These are phyloP conservation scores for Zymoseptoria passerinii DNA, from an alignment of 2,329 filamentous ascomycete species.

Conservation along the genomic window DNA sequence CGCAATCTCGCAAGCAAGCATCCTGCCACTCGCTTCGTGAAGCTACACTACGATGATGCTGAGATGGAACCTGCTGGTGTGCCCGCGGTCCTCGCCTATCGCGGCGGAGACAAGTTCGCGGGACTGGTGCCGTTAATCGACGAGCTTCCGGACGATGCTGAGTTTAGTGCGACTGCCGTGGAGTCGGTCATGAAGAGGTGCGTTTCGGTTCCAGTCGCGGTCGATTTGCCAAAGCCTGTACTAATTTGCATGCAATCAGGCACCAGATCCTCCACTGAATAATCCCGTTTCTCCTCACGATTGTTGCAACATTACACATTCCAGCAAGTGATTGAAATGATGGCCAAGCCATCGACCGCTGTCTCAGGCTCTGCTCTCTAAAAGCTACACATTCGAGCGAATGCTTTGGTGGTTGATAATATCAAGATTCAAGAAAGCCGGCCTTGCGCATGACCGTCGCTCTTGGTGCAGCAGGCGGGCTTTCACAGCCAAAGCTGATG, in stretches of 20 bases:
- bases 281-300: background rate
- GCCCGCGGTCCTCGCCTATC: slow-evolving; percentile 82
- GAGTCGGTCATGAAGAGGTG: slow-evolving; percentile 51
- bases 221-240: background rate
- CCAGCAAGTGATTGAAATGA: background rate
- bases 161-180: slow-evolving; percentile 45
- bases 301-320: background rate
- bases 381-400: background rate
- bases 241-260: slow-evolving; percentile 1
- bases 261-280: slow-evolving; percentile 5
- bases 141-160: slow-evolving; percentile 62
- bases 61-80: slow-evolving; percentile 87
- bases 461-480: too few species aligned
- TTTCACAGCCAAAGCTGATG: too few species aligned
- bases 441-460: background rate
- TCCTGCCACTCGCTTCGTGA: slow-evolving; percentile 72
- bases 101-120: slow-evolving; percentile 80
- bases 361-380: background rate
- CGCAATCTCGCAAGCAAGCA: slow-evolving; percentile 64
- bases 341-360: background rate
- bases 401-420: background rate
- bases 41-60: slow-evolving; percentile 82
- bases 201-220: background rate
- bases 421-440: background rate
- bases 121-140: slow-evolving; percentile 81